Percentiles rank a stretch among this genome's conserved stretches.
Conservation (phyloP, 139 green algal species). For the Penium margaritaceum region DNA sequence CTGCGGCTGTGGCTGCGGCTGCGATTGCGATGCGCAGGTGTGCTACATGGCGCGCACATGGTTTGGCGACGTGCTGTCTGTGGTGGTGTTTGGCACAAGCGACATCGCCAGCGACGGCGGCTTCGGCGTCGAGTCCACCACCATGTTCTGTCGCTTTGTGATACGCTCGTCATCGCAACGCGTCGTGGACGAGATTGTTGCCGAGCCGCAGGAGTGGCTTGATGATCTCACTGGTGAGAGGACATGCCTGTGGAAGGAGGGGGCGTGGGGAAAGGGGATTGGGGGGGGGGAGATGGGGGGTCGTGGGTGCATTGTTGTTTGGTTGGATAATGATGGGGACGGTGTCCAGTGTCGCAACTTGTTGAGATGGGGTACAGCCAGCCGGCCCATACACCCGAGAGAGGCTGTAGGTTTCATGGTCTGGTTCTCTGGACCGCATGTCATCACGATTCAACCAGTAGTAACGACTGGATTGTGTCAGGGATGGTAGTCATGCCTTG, state of each 20-base stretch:
- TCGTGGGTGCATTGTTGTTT: background rate
- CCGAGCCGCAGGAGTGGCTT: conserved; percentile 34
- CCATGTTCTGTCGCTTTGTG: conserved; percentile 34
- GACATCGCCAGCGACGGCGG: conserved; percentile 18
- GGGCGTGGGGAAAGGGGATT: too few relatives aligned
- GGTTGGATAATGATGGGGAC: background rate
- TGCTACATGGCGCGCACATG: conserved; percentile 39
- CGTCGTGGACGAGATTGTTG: conserved; percentile 25
- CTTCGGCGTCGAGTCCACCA: conserved; percentile 31
- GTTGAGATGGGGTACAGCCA: too few relatives aligned
- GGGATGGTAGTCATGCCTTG: too few relatives aligned
- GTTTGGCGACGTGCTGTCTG: conserved; percentile 31
- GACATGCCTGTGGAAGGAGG: background rate
- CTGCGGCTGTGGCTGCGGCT: too few relatives aligned
- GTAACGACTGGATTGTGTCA: too few relatives aligned
- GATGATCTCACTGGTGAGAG: conserved; percentile 28
- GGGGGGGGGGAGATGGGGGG: too few relatives aligned
- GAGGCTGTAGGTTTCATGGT: background rate
- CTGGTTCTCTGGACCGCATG: too few relatives aligned
- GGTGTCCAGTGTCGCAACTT: background rate
- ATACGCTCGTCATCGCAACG: conserved; percentile 11
- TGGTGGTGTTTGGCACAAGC: conserved; percentile 41
- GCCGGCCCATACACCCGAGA: background rate
- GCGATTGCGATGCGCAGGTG: too few relatives aligned
- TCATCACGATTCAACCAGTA: too few relatives aligned